Percentiles rank a stretch among this genome's conserved stretches.
Evolutionary conservation across 805 yeast species (phyloP).

Genomic region (Monosporozyma aquatica): DNA sequence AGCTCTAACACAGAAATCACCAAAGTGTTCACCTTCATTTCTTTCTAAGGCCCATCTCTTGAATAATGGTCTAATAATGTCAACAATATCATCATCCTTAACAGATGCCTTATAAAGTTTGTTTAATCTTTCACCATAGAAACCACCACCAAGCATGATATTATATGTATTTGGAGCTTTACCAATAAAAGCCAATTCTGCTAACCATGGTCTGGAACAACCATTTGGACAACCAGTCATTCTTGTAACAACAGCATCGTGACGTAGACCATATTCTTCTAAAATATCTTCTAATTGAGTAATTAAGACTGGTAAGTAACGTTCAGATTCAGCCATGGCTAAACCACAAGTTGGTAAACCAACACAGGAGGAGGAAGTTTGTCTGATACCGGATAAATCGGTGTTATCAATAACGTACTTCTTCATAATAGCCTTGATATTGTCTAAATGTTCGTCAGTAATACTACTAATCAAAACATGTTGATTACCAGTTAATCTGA

Average conservation of each 20-base stretch:
- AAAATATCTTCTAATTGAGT: conserved; percentile 75
- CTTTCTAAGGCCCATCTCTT: conserved; percentile 93
- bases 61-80: conserved; percentile 72
- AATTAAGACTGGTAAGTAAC: conserved; percentile 72
- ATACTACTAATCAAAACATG: conserved; percentile 73
- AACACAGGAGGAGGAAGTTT: conserved; percentile 92
- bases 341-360: conserved; percentile 98
- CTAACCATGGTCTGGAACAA: conserved; percentile 97
- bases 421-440: conserved; percentile 54
- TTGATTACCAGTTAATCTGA: conserved; percentile 93
- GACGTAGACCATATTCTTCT: conserved; percentile 88
- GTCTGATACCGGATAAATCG: conserved; percentile 71
- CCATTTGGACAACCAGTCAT: conserved; percentile 99
- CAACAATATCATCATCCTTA: conserved; percentile 81
- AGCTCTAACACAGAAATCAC: conserved; percentile 80
- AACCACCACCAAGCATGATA: conserved; percentile 92
- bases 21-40: conserved; percentile 85
- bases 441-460: conserved; percentile 55
- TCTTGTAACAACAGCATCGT: conserved; percentile 90
- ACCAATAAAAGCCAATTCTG: conserved; percentile 92
- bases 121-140: conserved; percentile 85
- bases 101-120: conserved; percentile 81
- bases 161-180: conserved; percentile 91
- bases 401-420: conserved; percentile 78
- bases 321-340: conserved; percentile 97